Conservation (phyloP, 331 rosid species). For the Pyrus hybrid region DNA sequence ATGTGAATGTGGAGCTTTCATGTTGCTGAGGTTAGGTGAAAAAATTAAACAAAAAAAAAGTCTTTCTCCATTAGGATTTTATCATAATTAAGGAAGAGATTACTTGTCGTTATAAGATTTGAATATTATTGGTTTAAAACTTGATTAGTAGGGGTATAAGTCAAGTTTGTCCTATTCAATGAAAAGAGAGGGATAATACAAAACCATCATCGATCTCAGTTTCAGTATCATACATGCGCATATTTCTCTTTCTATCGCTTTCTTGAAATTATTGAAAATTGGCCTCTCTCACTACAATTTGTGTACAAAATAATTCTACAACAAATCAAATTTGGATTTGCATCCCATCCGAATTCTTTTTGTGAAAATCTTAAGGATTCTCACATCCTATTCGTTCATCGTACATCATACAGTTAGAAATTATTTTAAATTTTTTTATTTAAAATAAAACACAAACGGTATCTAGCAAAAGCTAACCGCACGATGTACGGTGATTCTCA, state of each 20-base stretch:
- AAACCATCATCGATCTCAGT: background rate
- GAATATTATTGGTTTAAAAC: background rate
- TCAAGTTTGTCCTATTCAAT: background rate
- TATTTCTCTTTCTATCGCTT: background rate
- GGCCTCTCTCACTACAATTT: background rate
- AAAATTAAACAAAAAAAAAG: slow-evolving; percentile 24
- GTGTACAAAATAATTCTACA: background rate
- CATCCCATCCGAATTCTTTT: too few species aligned
- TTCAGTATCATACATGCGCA: background rate
- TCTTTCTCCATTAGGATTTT: slow-evolving; percentile 30
- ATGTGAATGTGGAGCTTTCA: slow-evolving; percentile 34
- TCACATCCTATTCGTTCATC: too few species aligned
- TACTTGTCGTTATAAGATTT: slow-evolving; percentile 25
- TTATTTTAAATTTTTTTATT: too few species aligned
- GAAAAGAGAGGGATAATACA: background rate
- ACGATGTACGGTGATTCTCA: rapidly evolving
- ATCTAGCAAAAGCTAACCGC: rapidly evolving
- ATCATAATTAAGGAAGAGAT: slow-evolving; percentile 25
- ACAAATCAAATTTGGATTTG: too few species aligned
- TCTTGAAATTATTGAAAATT: background rate
- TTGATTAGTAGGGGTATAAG: background rate
- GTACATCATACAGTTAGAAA: too few species aligned
- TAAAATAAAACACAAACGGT: too few species aligned
- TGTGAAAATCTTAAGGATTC: too few species aligned
- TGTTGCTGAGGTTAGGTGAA: slow-evolving; percentile 36